Evolutionary conservation across 2,329 filamentous ascomycete genomes (phyloP).

Genomic region (Epichloe bromicola): DNA sequence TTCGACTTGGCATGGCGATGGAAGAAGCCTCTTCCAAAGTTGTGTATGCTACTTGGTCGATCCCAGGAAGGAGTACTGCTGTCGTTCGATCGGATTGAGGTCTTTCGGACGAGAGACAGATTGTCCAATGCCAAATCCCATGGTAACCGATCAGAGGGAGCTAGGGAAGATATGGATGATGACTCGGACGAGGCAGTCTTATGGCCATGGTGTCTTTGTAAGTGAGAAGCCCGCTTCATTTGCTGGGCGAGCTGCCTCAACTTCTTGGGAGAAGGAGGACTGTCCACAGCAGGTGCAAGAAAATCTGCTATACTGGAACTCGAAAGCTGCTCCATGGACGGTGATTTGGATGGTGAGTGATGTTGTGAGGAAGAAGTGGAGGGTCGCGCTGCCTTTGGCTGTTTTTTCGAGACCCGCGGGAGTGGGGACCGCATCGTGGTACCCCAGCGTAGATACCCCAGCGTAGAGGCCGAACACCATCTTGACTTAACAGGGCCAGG

Average conservation of each 20-base stretch:
- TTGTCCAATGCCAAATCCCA: conserved; percentile 39
- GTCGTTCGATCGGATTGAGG: conserved; percentile 41
- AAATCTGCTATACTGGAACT: conserved; percentile 24
- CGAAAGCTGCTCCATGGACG: conserved; percentile 11
- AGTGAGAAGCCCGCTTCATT: conserved; percentile 39
- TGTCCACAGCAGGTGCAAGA: conserved; percentile 45
- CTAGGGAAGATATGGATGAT: conserved; percentile 37
- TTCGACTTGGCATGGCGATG: conserved; percentile 37
- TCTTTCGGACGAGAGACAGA: conserved; percentile 37
- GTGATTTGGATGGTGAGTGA: conserved; percentile 5
- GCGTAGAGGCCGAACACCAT: conserved; percentile 13
- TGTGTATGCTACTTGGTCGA: conserved; percentile 44
- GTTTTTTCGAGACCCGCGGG: background rate
- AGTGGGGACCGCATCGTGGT: conserved; percentile 11
- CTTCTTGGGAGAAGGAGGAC: conserved; percentile 46
- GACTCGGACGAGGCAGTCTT: conserved; percentile 39
- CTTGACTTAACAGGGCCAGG: conserved; percentile 6
- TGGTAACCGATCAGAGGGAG: conserved; percentile 25
- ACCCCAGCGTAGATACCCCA: conserved; percentile 16
- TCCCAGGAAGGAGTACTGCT: conserved; percentile 41
- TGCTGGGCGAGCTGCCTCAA: conserved; percentile 46
- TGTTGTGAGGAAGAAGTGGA: conserved; percentile 3
- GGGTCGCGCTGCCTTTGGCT: conserved; percentile 5
- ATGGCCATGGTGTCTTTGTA: conserved; percentile 19
- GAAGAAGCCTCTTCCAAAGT: conserved; percentile 47